These are phyloP conservation scores for Linaria vulgaris DNA, from an alignment of 257 asterid species.

Conservation along the genomic window DNA sequence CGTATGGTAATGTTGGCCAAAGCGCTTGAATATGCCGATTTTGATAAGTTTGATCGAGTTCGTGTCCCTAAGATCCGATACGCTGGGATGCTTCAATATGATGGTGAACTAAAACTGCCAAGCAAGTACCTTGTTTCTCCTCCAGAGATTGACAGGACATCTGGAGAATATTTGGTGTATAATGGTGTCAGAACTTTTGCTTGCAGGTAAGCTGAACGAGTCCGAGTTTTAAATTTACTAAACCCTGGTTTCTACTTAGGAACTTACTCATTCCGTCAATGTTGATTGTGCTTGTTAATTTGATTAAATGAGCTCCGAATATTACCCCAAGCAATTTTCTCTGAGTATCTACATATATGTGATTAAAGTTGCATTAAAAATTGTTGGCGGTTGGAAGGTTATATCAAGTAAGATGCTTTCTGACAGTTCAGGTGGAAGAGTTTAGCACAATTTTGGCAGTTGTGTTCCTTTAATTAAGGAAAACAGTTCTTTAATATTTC, in stretches of 20 bases:
- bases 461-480: neutral
- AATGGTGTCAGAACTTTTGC: conserved; percentile 90
- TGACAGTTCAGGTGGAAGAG: neutral
- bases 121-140: conserved; percentile 86
- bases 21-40: conserved; percentile 82
- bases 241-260: neutral
- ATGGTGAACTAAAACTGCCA: conserved; percentile 96
- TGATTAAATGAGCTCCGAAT: conserved; percentile 4
- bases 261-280: neutral
- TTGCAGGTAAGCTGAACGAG: conserved; percentile 73
- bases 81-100: conserved; percentile 98
- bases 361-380: neutral
- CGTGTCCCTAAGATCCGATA: conserved; percentile 77
- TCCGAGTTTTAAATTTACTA: neutral
- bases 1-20: conserved; percentile 93
- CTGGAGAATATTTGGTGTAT: conserved; percentile 83
- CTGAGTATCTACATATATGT: neutral
- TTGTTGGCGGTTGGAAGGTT: neutral
- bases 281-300: conserved; percentile 5
- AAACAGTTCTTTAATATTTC: neutral
- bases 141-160: conserved; percentile 95
- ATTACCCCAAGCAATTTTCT: neutral
- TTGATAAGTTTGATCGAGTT: conserved; percentile 84
- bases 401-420: neutral
- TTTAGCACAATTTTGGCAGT: neutral